Evolutionary conservation across 805 yeast species (phyloP), one percentile per base, ranked within the genome.

Genomic region (Sugiyamaella smithiae): DNA sequence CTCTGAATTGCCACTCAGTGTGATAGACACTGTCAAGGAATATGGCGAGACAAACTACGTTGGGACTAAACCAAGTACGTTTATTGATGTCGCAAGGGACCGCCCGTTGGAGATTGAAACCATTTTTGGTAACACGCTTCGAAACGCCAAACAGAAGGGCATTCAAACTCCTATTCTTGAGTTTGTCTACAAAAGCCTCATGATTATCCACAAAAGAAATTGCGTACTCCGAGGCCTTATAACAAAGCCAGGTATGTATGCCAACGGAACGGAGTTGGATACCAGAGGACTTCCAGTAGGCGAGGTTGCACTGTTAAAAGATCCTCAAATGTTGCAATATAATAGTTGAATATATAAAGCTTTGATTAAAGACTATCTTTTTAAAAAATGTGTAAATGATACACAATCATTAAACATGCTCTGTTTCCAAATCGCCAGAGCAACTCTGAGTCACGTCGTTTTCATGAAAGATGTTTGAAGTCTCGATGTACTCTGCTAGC

Each of bases 61-160:
- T 32, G 46, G 46, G 8, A 43, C 46, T 3, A 43, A 43, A 26
- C 46, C 46, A 6, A 43, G 46, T 23, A 43, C 46, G 25, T 43
- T 43, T 22, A 43, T 43, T 4, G 46, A 43, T 31, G 40, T 31
- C 6, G 40, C 46, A 5, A 29, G 46, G 20, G 46, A 43, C 17
- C 23, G 46, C 26, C 46, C 46, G 8, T 17, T 43, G 26, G 46
- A 43, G 20, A 38, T 43, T 12, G 46, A 43, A 26, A 43, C 46
- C 8, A 43, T 43, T 11, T 43, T 43, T 32, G 46, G 46, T 14
- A 43, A 43, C 40, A 43, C 46, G 17, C 25, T 43, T 37, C 37
- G 46, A 6, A 43, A 43, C 25, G 46, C 46, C 11, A 26, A 43
- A 22, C 28, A 43, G 46, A 16, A 43, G 17, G 17, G 17, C 17